Evolutionary conservation across 768 basidiomycete species (phyloP).

Genomic region (Pulveroboletus ravenelii): DNA sequence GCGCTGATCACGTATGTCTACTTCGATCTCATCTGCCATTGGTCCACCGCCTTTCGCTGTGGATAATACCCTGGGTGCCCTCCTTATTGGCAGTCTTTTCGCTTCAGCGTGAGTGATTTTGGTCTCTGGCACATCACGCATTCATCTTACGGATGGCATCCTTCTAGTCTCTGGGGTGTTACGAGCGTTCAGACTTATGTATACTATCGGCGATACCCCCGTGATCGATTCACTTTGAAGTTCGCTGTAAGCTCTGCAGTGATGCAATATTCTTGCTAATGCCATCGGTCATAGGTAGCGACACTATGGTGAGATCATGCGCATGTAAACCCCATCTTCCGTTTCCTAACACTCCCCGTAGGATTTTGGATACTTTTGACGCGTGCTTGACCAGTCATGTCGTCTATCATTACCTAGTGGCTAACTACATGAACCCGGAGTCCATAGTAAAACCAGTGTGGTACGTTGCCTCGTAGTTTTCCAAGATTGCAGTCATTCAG

Average conservation of each 20-base stretch:
- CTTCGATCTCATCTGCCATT: neutral
- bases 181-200: conserved; percentile 51
- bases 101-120: conserved; percentile 45
- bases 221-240: conserved; percentile 34
- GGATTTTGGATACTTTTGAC: conserved; percentile 53
- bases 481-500: neutral
- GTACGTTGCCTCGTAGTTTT: conserved; percentile 19
- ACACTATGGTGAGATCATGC: conserved; percentile 10
- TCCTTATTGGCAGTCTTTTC: conserved; percentile 49
- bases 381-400: conserved; percentile 49
- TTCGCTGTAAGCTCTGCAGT: conserved; percentile 31
- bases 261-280: neutral
- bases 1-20: conserved; percentile 6
- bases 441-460: conserved; percentile 45
- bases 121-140: neutral
- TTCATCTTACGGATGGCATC: neutral
- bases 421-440: conserved; percentile 46
- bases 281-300: conserved; percentile 20
- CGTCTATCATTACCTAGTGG: conserved; percentile 54
- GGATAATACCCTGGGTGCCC: conserved; percentile 47
- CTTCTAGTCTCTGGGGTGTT: conserved; percentile 51
- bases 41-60: conserved; percentile 29
- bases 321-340: neutral
- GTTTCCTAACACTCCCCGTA: neutral
- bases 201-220: conserved; percentile 40